Evolutionary conservation across 805 yeast genomes (phyloP).

Genomic region (Metschnikowia peoriensis): DNA sequence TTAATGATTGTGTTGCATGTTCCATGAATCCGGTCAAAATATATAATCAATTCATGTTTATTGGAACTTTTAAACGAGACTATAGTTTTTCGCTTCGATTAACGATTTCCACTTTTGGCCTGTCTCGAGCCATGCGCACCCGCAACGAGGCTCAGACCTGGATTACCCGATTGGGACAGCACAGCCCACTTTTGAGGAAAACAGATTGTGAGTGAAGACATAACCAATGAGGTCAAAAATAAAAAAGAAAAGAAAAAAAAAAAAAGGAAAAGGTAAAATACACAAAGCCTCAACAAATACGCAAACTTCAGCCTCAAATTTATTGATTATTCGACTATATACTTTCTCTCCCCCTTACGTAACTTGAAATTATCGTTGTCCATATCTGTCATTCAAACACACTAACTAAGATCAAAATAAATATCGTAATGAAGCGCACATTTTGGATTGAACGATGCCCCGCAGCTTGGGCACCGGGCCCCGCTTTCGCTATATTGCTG

Average conservation of each 20-base stretch:
- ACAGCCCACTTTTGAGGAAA: neutral
- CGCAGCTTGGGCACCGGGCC: constrained; percentile 26
- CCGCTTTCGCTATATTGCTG: constrained; percentile 22
- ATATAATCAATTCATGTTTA: too few species aligned
- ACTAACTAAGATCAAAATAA: constrained; percentile 27
- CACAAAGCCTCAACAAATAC: neutral
- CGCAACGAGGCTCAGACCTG: neutral
- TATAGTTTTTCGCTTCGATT: too few species aligned
- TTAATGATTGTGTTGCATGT: too few species aligned
- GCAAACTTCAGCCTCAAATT: neutral
- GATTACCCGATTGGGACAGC: neutral
- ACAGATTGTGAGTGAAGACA: neutral
- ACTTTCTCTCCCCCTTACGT: neutral
- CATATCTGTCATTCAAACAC: neutral
- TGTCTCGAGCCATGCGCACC: neutral
- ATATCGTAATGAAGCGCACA: constrained; percentile 37
- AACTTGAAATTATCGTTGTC: neutral
- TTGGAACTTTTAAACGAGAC: too few species aligned
- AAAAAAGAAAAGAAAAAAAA: neutral
- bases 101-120: too few species aligned
- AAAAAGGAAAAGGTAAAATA: neutral
- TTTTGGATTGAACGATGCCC: constrained; percentile 33
- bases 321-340: too few species aligned
- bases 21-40: too few species aligned
- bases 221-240: neutral